Percentiles rank a stretch among this genome's conserved stretches.
These are phyloP conservation scores for Salpingoeca rosetta DNA, from an alignment of 78 protist species.

Conservation along the genomic window DNA sequence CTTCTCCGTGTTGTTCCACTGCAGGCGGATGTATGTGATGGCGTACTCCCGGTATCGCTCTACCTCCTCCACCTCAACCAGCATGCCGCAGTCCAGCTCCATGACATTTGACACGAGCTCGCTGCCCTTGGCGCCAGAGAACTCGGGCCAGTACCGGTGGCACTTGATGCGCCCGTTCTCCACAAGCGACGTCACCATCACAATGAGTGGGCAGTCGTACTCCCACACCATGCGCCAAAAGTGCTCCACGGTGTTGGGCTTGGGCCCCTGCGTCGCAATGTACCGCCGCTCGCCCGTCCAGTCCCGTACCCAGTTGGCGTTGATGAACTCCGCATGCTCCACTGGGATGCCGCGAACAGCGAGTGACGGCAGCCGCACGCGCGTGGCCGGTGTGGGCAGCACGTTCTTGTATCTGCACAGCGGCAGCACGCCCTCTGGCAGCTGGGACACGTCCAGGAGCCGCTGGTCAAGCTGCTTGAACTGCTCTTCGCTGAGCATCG, in stretches of 20 bases:
- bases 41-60: background rate
- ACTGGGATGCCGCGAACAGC: too few species aligned
- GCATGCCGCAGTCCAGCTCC: background rate
- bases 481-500: too few species aligned
- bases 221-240: conserved; percentile 60
- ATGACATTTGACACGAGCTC: background rate
- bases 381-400: too few species aligned
- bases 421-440: too few species aligned
- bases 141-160: conserved; percentile 1
- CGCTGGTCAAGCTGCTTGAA: too few species aligned
- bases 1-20: background rate
- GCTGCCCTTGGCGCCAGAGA: background rate
- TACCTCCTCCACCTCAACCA: background rate
- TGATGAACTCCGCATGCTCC: conserved; percentile 14
- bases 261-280: conserved; percentile 57
- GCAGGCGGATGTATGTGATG: background rate
- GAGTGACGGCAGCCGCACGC: too few species aligned
- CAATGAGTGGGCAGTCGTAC: background rate
- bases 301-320: conserved; percentile 40
- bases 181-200: conserved; percentile 35
- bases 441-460: too few species aligned
- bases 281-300: background rate
- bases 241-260: conserved; percentile 14
- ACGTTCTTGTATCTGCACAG: background rate
- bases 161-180: conserved; percentile 25